These are phyloP conservation scores for Fusarium burgessii DNA, from an alignment of 2,329 filamentous ascomycete genomes.

Conservation along the genomic window DNA sequence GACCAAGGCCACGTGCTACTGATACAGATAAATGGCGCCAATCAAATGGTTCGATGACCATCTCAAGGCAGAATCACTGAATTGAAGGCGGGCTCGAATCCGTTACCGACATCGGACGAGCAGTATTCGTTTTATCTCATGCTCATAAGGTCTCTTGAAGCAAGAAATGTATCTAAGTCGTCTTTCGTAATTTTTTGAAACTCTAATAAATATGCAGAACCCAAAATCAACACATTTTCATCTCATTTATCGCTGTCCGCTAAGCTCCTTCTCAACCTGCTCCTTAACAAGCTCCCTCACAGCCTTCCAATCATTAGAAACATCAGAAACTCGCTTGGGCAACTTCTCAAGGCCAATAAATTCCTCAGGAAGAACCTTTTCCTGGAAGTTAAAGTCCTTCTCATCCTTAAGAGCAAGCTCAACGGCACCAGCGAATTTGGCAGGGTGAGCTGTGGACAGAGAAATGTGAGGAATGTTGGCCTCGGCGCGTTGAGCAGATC, in stretches of 20 bases:
- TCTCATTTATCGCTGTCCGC: constrained; percentile 41
- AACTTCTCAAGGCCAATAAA: constrained; percentile 83
- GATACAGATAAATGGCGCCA: not conserved
- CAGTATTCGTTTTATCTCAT: not conserved
- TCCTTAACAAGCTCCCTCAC: constrained; percentile 81
- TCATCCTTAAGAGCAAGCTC: constrained; percentile 79
- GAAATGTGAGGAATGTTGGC: constrained; percentile 77
- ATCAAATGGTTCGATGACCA: not conserved
- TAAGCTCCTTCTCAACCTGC: constrained; percentile 76
- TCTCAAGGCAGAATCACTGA: not conserved
- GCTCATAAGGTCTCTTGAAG: not conserved
- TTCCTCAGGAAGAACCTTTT: constrained; percentile 81
- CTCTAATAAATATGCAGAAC: constrained; percentile 7
- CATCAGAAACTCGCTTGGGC: constrained; percentile 78
- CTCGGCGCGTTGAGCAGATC: constrained; percentile 70
- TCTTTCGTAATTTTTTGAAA: not conserved
- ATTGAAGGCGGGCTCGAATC: too few species aligned
- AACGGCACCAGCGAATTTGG: constrained; percentile 91
- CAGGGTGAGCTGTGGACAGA: constrained; percentile 93
- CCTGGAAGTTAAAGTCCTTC: constrained; percentile 79
- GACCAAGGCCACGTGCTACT: not conserved
- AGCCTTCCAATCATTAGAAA: constrained; percentile 78
- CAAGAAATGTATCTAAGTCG: not conserved
- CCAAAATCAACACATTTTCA: constrained; percentile 9
- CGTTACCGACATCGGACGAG: not conserved